Conservation (phyloP, 139 green algal species). For the Chlamydomonas sp. region DNA sequence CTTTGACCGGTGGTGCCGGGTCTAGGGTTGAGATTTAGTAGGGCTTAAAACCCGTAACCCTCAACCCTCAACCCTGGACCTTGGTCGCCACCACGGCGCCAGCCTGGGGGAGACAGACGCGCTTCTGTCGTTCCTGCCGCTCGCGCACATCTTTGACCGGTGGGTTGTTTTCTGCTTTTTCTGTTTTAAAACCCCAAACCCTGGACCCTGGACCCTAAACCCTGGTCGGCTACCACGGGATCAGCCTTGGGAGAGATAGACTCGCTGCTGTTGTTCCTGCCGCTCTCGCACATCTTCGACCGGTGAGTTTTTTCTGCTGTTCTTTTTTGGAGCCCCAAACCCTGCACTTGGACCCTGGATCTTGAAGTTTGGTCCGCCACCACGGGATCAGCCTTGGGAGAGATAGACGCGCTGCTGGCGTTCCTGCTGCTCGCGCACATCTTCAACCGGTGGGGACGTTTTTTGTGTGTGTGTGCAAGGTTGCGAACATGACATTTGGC, state of each 20-base stretch:
- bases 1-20: slow-evolving; percentile 56
- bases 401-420: slow-evolving; percentile 62
- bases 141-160: slow-evolving; percentile 90
- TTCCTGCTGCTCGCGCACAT: slow-evolving; percentile 85
- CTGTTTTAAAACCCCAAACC: too few species aligned
- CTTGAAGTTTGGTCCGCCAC: too few species aligned
- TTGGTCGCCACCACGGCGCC: too few species aligned
- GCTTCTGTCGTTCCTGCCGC: slow-evolving; percentile 72
- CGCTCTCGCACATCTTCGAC: slow-evolving; percentile 86
- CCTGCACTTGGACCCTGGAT: too few species aligned
- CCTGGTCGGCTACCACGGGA: not conserved
- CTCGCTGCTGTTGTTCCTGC: slow-evolving; percentile 64
- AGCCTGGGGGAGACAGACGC: too few species aligned
- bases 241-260: too few species aligned
- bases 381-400: too few species aligned
- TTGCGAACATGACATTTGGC: too few species aligned
- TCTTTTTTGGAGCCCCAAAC: too few species aligned
- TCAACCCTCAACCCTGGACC: too few species aligned
- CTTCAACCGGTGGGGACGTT: slow-evolving; percentile 63
- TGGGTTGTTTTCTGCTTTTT: too few species aligned
- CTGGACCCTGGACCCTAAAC: not conserved
- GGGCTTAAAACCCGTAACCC: too few species aligned
- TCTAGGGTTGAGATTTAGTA: not conserved
- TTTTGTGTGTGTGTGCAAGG: not conserved
- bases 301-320: slow-evolving; percentile 23